phyloP scores from a whole-genome alignment of 768 basidiomycete genomes.

The Tephrocybe sp. region DNA sequence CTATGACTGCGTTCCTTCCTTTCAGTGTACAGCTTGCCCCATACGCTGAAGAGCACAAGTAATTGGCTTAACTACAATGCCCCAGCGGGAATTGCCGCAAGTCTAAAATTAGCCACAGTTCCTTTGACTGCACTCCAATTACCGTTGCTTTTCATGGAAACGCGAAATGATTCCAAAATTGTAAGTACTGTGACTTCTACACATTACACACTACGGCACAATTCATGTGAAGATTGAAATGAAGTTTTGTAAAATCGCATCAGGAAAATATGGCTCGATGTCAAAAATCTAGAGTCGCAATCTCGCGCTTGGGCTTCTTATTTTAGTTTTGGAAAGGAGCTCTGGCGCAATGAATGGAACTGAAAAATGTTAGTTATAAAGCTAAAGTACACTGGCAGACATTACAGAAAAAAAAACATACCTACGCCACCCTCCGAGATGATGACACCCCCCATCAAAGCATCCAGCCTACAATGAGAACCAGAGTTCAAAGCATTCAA shows the following conservation, averaged over 20 bases:
- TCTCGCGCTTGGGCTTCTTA: constrained; percentile 3
- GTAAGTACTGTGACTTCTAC: no score
- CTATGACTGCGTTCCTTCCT: no score
- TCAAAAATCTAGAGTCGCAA: no score
- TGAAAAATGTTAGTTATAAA: background rate
- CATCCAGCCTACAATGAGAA: constrained; percentile 41
- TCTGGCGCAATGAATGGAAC: constrained; percentile 22
- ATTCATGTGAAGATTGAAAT: background rate
- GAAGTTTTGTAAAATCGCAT: background rate
- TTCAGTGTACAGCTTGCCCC: no score
- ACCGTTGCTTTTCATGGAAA: no score
- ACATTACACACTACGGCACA: background rate
- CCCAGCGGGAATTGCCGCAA: no score
- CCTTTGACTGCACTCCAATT: no score
- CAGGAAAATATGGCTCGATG: background rate
- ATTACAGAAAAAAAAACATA: constrained; percentile 33
- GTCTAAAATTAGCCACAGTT: no score
- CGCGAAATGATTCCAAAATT: no score
- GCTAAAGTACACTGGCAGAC: background rate
- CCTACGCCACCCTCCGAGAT: constrained; percentile 80
- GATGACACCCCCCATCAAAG: constrained; percentile 57
- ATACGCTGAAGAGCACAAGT: no score
- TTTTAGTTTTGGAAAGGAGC: constrained; percentile 12
- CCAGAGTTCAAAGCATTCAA: background rate
- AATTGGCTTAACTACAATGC: no score